phyloP scores from a whole-genome alignment of 1,139 yeast species.

The Pichia sp. region DNA sequence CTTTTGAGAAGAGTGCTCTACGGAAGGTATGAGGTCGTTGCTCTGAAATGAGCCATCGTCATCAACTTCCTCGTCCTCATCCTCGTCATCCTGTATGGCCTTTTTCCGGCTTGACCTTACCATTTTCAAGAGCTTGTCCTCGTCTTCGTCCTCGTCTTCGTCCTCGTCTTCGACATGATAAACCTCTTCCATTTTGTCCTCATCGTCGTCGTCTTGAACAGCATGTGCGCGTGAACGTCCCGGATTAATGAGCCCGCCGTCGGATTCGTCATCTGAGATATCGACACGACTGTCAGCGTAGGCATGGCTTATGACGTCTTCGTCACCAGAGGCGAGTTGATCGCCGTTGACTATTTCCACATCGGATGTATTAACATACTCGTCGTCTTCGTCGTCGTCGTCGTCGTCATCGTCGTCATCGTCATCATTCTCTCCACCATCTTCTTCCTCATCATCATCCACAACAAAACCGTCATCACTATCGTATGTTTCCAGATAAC shows the following conservation, averaged over 20 bases:
- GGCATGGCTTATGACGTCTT: constrained; percentile 7
- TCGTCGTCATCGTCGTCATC: background rate
- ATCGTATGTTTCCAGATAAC: constrained; percentile 12
- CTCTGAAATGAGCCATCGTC: background rate
- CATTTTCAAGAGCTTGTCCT: constrained; percentile 3
- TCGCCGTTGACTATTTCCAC: constrained; percentile 3
- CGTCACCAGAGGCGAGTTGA: constrained; percentile 17
- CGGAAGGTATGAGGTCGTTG: background rate
- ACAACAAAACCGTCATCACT: constrained; percentile 22
- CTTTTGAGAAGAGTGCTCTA: background rate
- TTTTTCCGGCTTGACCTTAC: constrained; percentile 3
- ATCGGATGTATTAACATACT: constrained; percentile 7
- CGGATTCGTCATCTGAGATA: constrained; percentile 5
- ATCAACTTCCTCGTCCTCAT: constrained; percentile 5
- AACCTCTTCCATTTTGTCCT: background rate
- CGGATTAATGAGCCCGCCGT: constrained; percentile 2
- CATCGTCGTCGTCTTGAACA: background rate
- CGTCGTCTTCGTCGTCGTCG: background rate
- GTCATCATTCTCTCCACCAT: constrained; percentile 3
- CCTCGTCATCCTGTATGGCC: background rate
- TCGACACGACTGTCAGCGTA: background rate
- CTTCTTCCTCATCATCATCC: constrained; percentile 16
- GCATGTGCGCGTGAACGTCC: constrained; percentile 1
- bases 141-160: background rate
- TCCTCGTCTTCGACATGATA: background rate